Evolutionary conservation across 179 eudicot species (phyloP), one percentile per base, ranked within the genome.

Genomic region (Silene noctiflora): DNA sequence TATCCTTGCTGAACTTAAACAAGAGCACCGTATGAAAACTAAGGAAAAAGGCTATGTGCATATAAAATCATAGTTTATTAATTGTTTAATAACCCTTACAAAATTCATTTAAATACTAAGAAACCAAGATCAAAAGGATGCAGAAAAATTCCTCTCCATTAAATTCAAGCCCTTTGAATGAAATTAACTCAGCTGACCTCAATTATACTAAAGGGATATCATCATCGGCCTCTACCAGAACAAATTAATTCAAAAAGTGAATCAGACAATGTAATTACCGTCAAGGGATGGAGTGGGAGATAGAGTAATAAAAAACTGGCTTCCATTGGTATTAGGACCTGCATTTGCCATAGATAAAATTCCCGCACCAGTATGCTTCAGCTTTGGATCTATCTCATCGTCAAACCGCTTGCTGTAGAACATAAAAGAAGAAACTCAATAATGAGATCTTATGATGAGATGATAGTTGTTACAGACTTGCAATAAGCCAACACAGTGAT

Each of bases 321-420:
- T 93, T 79, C 98, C 97, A 80, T 93, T 93, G 31, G 98, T 93
- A 81, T 93, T 85, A 55, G 97, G 95, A 81, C 98, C 98, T 78
- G 98, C 98, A 88, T 94, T 94, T 35, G 96, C 98, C 98, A 94
- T 92, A 61, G 98, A 92, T 74, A 94, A 67, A 75, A 92, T 90
- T 55, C 98, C 98, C 77, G 97, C 98, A 68, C 98, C 98, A 20
- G 98, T 92, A 77, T 94, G 98, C 89, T 92, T 94, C 80, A 92
- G 79, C 75, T 87, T 83, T 56, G 87, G 75, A 67, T 82, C 74
- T 53, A 91, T 87, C 89, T 93, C 97, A 79, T 91, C 97, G 71
- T 93, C 97, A 77, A 93, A 93, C 68, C 85, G 85, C 62, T 83
- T 72, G 72, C 98, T 93, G 87, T 85, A 87, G 75, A 9, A 31